phyloP scores from a whole-genome alignment of 169 alveolate species.

The Sarcocystis neurona region DNA sequence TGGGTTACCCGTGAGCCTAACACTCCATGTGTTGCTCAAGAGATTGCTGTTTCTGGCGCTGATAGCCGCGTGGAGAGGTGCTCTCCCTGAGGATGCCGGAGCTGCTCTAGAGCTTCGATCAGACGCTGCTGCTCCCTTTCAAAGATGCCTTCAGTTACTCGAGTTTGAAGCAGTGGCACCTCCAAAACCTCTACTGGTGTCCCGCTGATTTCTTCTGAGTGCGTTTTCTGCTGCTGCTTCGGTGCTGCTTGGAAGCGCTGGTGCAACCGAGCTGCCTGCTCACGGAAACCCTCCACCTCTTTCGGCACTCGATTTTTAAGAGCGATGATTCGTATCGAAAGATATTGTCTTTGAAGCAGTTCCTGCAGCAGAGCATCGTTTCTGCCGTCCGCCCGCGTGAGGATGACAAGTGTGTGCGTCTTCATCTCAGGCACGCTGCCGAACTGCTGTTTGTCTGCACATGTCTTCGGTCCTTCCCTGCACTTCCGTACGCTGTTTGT shows the following conservation, averaged over 20 bases:
- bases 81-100: background rate
- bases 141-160: background rate
- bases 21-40: background rate
- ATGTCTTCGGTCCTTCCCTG: background rate
- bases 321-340: background rate
- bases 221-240: background rate
- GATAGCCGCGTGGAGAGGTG: background rate
- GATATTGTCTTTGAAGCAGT: background rate
- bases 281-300: background rate
- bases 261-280: background rate
- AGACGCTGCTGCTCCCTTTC: background rate
- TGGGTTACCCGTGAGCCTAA: background rate
- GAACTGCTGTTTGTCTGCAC: background rate
- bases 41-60: background rate
- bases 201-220: background rate
- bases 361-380: background rate
- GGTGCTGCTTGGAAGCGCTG: background rate
- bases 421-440: no score
- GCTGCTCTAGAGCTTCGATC: background rate
- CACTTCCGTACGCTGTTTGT: background rate
- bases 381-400: constrained; percentile 7
- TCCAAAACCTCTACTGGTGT: background rate
- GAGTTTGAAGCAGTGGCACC: background rate
- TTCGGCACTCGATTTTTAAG: background rate
- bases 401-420: background rate